Conservation (phyloP, 495 filamentous ascomycete genomes). For the Staphylotrichum tortipilum region DNA sequence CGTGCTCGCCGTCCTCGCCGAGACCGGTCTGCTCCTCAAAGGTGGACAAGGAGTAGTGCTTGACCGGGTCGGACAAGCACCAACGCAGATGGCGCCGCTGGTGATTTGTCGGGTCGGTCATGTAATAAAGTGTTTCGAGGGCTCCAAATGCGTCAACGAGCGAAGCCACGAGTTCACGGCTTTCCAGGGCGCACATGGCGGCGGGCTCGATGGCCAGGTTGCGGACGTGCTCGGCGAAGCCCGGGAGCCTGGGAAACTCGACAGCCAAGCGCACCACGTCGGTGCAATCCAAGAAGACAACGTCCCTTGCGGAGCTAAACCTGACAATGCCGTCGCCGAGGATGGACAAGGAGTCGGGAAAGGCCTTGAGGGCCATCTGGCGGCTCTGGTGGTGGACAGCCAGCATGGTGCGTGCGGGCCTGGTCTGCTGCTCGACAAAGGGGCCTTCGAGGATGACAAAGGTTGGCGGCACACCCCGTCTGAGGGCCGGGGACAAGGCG, state of each 20-base stretch:
- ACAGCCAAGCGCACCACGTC: not conserved
- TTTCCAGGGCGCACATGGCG: not conserved
- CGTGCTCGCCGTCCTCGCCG: constrained; percentile 4
- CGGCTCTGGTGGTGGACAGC: constrained; percentile 30
- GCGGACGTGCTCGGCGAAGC: constrained; percentile 16
- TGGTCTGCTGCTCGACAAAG: constrained; percentile 22
- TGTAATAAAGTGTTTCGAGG: constrained; percentile 12
- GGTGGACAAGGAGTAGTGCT: constrained; percentile 9
- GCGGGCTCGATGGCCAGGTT: constrained; percentile 14
- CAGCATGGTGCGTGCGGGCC: constrained; percentile 22
- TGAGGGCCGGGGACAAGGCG: too few relatives aligned
- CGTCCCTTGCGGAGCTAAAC: constrained; percentile 26
- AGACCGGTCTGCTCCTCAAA: constrained; percentile 12
- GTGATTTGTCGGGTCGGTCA: not conserved
- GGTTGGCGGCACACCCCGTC: not conserved
- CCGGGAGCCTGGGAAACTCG: not conserved
- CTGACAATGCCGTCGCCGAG: constrained; percentile 14
- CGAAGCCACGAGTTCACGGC: not conserved
- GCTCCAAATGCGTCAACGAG: not conserved
- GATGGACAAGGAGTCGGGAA: constrained; percentile 28
- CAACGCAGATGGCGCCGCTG: constrained; percentile 12
- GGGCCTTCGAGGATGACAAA: constrained; percentile 9
- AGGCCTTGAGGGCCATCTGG: constrained; percentile 17
- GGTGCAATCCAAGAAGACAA: constrained; percentile 13
- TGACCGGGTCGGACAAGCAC: constrained; percentile 18